Conservation (phyloP, 163 green algal genomes). For the Volvox carteri region DNA sequence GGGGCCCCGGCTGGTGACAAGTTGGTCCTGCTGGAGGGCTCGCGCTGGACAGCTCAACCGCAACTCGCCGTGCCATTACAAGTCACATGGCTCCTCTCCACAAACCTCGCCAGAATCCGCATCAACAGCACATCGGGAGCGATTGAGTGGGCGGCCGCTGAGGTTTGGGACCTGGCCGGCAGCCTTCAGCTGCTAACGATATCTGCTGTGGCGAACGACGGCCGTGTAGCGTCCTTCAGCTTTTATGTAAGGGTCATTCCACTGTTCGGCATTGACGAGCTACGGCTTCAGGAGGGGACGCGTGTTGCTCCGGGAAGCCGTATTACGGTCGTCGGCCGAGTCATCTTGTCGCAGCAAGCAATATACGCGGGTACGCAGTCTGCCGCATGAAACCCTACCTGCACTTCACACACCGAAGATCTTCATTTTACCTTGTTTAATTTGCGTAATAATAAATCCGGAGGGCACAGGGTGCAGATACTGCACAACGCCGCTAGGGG, state of each 20-base stretch:
- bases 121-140: background rate
- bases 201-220: background rate
- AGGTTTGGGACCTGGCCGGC: background rate
- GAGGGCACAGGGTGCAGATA: too few species aligned
- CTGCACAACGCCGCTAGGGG: too few species aligned
- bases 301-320: background rate
- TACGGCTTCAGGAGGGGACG: background rate
- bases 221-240: background rate
- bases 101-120: background rate
- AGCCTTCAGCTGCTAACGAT: background rate
- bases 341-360: background rate
- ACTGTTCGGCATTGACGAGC: slow-evolving; percentile 1
- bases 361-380: background rate
- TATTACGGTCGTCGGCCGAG: background rate
- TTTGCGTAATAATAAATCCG: too few species aligned
- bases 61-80: background rate
- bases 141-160: background rate
- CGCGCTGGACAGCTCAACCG: background rate
- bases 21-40: background rate
- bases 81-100: slow-evolving; percentile 17
- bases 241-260: slow-evolving; percentile 4
- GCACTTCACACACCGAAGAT: too few species aligned
- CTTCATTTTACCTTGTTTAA: too few species aligned
- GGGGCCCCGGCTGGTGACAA: background rate
- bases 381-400: too few species aligned